These are phyloP conservation scores for Acaromyces ingoldii DNA, from an alignment of 1,284 basidiomycete genomes.

Conservation along the genomic window DNA sequence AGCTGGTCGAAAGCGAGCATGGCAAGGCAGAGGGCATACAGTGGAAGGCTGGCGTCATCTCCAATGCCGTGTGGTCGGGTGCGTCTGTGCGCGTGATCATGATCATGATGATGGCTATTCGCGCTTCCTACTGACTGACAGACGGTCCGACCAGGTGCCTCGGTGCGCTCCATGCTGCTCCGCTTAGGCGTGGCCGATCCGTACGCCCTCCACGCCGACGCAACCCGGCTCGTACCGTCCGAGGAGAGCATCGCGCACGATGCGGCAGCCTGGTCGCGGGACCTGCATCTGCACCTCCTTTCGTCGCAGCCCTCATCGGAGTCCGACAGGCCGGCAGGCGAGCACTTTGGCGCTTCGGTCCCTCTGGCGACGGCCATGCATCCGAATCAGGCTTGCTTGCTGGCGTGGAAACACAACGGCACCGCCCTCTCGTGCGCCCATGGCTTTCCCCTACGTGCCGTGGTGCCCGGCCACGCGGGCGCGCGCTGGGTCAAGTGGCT, in stretches of 20 bases:
- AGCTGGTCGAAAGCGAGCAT: conserved; percentile 15
- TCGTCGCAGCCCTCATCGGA: conserved; percentile 23
- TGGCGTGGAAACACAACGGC: conserved; percentile 43
- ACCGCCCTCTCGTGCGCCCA: conserved; percentile 62
- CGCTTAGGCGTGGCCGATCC: conserved; percentile 22
- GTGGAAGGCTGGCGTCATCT: conserved; percentile 30
- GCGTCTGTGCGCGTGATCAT: conserved; percentile 15
- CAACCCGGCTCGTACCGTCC: conserved; percentile 13
- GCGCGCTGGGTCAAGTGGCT: conserved; percentile 76
- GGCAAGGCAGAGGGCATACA: conserved; percentile 24
- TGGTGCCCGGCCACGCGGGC: conserved; percentile 67
- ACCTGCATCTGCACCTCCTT: conserved; percentile 23
- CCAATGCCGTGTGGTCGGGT: conserved; percentile 26
- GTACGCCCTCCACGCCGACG: conserved; percentile 14
- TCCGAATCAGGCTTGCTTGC: conserved; percentile 24
- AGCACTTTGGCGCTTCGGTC: conserved; percentile 25
- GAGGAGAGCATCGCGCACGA: conserved; percentile 5
- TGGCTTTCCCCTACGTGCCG: conserved; percentile 63
- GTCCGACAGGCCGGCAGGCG: conserved; percentile 18
- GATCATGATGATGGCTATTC: not conserved
- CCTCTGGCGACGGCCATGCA: conserved; percentile 27
- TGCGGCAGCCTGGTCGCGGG: conserved; percentile 14
- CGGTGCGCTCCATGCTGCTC: conserved; percentile 21
- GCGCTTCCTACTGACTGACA: conserved; percentile 1
- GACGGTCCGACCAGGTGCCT: conserved; percentile 20